Evolutionary conservation across 768 basidiomycete genomes (phyloP).

Genomic region (Termitomyces titanicus): DNA sequence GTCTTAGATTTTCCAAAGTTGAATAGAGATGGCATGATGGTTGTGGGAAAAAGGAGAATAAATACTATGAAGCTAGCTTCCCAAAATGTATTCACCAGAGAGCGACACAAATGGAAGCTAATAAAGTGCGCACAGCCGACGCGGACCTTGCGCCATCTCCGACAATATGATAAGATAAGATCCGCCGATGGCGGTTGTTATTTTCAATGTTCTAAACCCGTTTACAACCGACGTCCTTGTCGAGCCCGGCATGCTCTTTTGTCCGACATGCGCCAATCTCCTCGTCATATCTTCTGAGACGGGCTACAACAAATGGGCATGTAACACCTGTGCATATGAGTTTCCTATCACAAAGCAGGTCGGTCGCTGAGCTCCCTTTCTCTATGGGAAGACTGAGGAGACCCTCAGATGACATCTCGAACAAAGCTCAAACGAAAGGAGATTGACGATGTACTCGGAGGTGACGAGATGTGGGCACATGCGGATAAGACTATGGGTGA

Average conservation of each 20-base stretch:
- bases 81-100: too few relatives aligned
- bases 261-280: slow-evolving; percentile 90
- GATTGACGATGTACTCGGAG: slow-evolving; percentile 94
- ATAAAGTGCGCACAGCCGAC: not conserved
- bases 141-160: not conserved
- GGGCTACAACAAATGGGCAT: slow-evolving; percentile 89
- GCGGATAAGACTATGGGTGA: slow-evolving; percentile 84
- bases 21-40: slow-evolving; percentile 11
- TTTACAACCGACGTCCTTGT: not conserved
- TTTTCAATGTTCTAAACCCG: not conserved
- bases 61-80: not conserved
- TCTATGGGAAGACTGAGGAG: not conserved
- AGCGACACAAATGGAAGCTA: too few relatives aligned
- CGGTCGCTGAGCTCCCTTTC: not conserved
- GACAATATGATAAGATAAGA: slow-evolving; percentile 15
- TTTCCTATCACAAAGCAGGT: slow-evolving; percentile 87
- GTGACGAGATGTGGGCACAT: slow-evolving; percentile 91
- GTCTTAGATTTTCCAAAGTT: slow-evolving; percentile 5
- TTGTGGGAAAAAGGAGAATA: not conserved
- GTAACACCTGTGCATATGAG: slow-evolving; percentile 93
- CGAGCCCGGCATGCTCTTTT: slow-evolving; percentile 70
- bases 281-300: slow-evolving; percentile 75
- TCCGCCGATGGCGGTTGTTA: not conserved
- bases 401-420: slow-evolving; percentile 82
- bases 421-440: slow-evolving; percentile 84